Evolutionary conservation across 192 early-diverging fungal species (phyloP).

Genomic region (Allomyces macrogynus): DNA sequence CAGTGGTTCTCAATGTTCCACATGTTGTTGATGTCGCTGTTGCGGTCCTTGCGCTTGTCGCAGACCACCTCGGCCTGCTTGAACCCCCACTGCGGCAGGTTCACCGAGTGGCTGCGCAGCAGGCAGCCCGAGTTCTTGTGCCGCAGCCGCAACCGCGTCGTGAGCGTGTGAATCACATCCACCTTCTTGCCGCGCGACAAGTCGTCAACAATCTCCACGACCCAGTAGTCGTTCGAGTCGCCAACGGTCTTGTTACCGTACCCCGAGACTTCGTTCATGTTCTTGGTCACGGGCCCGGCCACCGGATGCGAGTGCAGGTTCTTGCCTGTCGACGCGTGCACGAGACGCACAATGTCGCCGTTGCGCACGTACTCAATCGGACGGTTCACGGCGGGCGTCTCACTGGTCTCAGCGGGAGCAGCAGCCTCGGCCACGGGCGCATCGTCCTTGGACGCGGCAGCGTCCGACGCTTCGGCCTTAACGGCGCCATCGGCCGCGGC

Average conservation of each 20-base stretch:
- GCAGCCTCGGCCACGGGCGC: neutral
- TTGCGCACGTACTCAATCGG: slow-evolving; percentile 40
- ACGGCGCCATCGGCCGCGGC: neutral
- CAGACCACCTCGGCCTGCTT: slow-evolving; percentile 81
- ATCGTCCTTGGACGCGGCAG: neutral
- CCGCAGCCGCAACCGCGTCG: slow-evolving; percentile 61
- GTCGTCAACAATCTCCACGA: slow-evolving; percentile 60
- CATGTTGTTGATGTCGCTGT: slow-evolving; percentile 27
- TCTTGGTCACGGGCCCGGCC: slow-evolving; percentile 47
- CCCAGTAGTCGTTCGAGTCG: slow-evolving; percentile 84
- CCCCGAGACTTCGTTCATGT: slow-evolving; percentile 69
- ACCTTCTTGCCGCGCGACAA: slow-evolving; percentile 17
- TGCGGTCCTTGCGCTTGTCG: slow-evolving; percentile 41
- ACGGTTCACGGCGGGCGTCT: neutral
- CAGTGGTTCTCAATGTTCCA: slow-evolving; percentile 89
- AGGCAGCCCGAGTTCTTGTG: slow-evolving; percentile 52
- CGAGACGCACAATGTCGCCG: slow-evolving; percentile 64
- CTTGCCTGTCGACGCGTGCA: slow-evolving; percentile 43
- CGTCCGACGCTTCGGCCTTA: slow-evolving; percentile 7
- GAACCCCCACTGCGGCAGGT: slow-evolving; percentile 91
- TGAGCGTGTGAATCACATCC: slow-evolving; percentile 41
- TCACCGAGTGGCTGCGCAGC: slow-evolving; percentile 48
- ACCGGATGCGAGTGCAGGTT: slow-evolving; percentile 77
- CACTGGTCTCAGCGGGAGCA: neutral
- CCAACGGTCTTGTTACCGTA: slow-evolving; percentile 59